Conservation (phyloP, 2,329 filamentous ascomycete species). For the Cytospora leucostoma region DNA sequence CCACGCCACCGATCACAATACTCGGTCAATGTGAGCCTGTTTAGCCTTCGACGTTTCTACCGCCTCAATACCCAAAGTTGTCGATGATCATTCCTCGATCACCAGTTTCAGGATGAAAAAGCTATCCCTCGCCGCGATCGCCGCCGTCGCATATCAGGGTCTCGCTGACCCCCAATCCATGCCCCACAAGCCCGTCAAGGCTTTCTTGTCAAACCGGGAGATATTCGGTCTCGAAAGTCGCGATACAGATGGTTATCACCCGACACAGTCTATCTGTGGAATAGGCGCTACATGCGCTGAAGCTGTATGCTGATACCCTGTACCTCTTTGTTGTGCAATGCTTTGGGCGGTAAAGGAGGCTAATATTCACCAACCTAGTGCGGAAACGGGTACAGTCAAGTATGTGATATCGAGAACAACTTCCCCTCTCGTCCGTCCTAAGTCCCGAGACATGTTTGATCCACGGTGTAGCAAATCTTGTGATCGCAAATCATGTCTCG, state of each 20-base stretch:
- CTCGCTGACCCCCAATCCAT: constrained; percentile 39
- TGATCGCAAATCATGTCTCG: too few relatives aligned
- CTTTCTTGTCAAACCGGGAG: constrained; percentile 40
- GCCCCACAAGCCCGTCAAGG: constrained; percentile 40
- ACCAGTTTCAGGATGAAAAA: constrained; percentile 38
- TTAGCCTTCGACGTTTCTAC: background rate
- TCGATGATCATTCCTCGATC: constrained; percentile 27
- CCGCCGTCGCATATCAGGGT: constrained; percentile 39
- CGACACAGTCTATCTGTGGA: constrained; percentile 50
- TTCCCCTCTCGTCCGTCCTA: too few relatives aligned
- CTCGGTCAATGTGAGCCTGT: background rate
- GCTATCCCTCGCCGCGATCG: constrained; percentile 46
- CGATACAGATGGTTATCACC: constrained; percentile 51
- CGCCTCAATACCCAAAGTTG: background rate
- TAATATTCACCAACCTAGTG: constrained; percentile 37
- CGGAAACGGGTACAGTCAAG: constrained; percentile 48
- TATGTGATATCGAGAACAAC: too few relatives aligned
- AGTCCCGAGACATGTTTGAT: too few relatives aligned
- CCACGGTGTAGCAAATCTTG: too few relatives aligned
- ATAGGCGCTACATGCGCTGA: constrained; percentile 54
- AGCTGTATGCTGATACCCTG: constrained; percentile 35
- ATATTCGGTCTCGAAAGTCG: constrained; percentile 47
- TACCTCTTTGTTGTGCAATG: background rate
- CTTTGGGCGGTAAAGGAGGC: background rate
- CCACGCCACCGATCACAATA: background rate